Evolutionary conservation across 73 alveolate genomes (phyloP).

Genomic region (Urostyla sp.): DNA sequence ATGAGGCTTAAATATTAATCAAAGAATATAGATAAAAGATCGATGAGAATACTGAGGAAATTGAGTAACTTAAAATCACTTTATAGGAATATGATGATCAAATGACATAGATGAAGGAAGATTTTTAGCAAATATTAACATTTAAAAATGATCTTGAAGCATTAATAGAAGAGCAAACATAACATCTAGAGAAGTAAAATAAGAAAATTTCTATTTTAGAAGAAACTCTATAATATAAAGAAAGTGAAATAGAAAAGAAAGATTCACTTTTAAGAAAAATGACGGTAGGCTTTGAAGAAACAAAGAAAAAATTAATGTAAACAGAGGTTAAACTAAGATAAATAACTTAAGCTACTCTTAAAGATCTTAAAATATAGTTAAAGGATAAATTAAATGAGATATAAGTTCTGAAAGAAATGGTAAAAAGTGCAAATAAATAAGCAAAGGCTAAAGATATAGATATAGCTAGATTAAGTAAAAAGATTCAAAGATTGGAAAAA

Average conservation of each 20-base stretch:
- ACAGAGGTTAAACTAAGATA: conserved; percentile 47
- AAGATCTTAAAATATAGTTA: conserved; percentile 14
- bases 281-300: conserved; percentile 49
- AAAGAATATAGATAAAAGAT: conserved; percentile 38
- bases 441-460: conserved; percentile 57
- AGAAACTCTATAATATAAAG: conserved; percentile 39
- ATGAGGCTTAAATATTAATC: conserved; percentile 1
- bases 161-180: conserved; percentile 37
- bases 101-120: conserved; percentile 6
- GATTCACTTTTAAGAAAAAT: conserved; percentile 23
- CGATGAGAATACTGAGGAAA: neutral
- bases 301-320: conserved; percentile 32
- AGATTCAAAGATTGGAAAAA: conserved; percentile 34
- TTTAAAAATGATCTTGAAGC: conserved; percentile 42
- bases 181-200: conserved; percentile 13
- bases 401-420: conserved; percentile 51
- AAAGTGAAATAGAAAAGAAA: conserved; percentile 49
- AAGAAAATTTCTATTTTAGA: conserved; percentile 25
- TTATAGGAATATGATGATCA: conserved; percentile 2
- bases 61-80: neutral
- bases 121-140: conserved; percentile 18
- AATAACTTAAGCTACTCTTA: conserved; percentile 42
- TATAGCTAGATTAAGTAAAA: conserved; percentile 20
- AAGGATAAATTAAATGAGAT: conserved; percentile 36
- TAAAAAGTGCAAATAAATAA: conserved; percentile 39